Base-by-base conservation (phyloP, 495 filamentous ascomycete genomes). In the Bryoglossum gracile region DNA sequence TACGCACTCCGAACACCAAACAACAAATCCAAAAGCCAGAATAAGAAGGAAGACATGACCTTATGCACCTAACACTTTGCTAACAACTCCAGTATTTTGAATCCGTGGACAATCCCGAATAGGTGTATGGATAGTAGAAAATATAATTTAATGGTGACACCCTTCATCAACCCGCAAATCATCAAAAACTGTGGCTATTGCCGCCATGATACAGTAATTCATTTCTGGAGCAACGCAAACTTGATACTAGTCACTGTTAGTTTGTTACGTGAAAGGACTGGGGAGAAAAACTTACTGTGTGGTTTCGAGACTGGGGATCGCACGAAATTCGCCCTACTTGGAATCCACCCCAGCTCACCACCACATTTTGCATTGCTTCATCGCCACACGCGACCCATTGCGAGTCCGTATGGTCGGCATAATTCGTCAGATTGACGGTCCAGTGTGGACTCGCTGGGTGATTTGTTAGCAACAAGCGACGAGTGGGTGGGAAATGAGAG, bases 91-190 rank as follows among this genome's bases (percentile, higher is more conserved):
- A n/a, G 14, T n/a, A n/a, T n/a, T n/a, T n/a, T n/a, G n/a, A n/a
- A n/a, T n/a, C n/a, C n/a, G n/a, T n/a, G n/a, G n/a, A n/a, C n/a
- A n/a, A n/a, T n/a, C n/a, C n/a, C n/a, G n/a, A n/a, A n/a, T n/a
- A n/a, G n/a, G n/a, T n/a, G n/a, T n/a, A 21, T 40, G 4, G 22
- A 21, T 18, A 10, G 4, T 18, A 3, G 22, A 40, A 22, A 16
- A 21, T 18, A 10, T 8, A 10, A 4, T 18, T 37, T 14, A 14
- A 8, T 32, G 3, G 45, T 36, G 46, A 39, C 24, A 46, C 3
- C 41, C 42, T 24, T 52, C 49, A 40, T 54, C 51, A 6, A 34
- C 34, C 24, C 51, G 43, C 30, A 48, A 49, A 43, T 53, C 25
- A 43, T 62, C 16, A 40, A 55, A 13, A 22, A 53, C 5, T 42